A percentile compares a stretch with the other conserved stretches of the same genome.
These are phyloP conservation scores for Lachancea thermotolerans DNA, from an alignment of 805 yeast genomes.

Conservation along the genomic window DNA sequence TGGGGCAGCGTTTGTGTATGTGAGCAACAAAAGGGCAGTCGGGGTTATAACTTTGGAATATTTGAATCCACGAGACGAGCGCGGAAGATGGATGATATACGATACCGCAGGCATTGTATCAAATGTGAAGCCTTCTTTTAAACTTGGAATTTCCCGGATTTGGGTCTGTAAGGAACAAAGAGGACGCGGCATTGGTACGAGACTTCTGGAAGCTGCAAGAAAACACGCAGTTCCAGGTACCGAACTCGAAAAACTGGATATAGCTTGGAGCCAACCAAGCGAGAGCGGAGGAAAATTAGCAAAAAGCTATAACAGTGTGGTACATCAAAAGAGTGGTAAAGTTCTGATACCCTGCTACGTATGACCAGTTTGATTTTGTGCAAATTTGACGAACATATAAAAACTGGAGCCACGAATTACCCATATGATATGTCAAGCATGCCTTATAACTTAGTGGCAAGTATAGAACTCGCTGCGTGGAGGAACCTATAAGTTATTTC, in stretches of 20 bases:
- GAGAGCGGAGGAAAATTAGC: slow-evolving; percentile 59
- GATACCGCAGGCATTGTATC: slow-evolving; percentile 47
- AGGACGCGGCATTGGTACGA: slow-evolving; percentile 43
- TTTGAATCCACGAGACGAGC: slow-evolving; percentile 25
- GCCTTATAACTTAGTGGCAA: too few species aligned
- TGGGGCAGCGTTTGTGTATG: slow-evolving; percentile 46
- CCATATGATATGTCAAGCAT: too few species aligned
- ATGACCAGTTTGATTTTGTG: slow-evolving; percentile 4
- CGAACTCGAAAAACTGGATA: slow-evolving; percentile 34
- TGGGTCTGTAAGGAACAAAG: slow-evolving; percentile 42
- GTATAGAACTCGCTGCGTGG: too few species aligned
- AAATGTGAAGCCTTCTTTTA: slow-evolving; percentile 33
- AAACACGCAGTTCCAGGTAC: slow-evolving; percentile 45
- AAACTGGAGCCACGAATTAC: too few species aligned
- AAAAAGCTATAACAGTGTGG: slow-evolving; percentile 44
- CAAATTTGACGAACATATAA: too few species aligned
- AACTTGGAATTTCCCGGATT: slow-evolving; percentile 45
- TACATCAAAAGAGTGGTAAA: slow-evolving; percentile 38
- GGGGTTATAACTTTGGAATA: slow-evolving; percentile 51
- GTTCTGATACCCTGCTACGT: slow-evolving; percentile 29
- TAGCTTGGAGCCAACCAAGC: slow-evolving; percentile 73
- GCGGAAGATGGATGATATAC: slow-evolving; percentile 55
- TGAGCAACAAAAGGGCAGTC: slow-evolving; percentile 41
- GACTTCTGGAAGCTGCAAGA: slow-evolving; percentile 40
- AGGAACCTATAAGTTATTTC: too few species aligned